Evolutionary conservation across 192 early-diverging fungal genomes (phyloP).

Genomic region (Podila epigama): DNA sequence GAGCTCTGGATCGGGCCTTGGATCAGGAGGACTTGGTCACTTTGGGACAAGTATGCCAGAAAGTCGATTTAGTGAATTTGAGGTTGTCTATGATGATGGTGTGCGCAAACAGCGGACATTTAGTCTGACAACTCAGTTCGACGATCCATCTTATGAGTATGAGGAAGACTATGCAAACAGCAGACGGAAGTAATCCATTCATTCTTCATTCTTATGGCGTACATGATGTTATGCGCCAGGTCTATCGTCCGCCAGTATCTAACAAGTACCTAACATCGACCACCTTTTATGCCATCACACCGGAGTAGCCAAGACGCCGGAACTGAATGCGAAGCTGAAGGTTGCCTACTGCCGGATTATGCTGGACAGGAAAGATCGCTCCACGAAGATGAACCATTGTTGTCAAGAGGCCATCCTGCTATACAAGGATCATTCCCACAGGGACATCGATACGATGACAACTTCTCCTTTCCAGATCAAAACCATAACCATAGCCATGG

Average conservation of each 20-base stretch:
- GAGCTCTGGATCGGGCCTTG: conserved; percentile 1
- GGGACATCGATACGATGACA: background rate
- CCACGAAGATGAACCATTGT: no score
- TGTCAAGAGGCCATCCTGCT: background rate
- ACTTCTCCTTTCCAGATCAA: background rate
- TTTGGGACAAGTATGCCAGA: conserved; percentile 32
- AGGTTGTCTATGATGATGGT: conserved; percentile 47
- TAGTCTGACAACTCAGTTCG: conserved; percentile 27
- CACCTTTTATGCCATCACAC: no score
- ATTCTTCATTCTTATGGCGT: no score
- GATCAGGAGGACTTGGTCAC: conserved; percentile 6
- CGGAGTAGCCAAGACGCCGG: no score
- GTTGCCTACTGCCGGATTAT: no score
- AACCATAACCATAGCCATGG: background rate
- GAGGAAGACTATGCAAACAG: background rate
- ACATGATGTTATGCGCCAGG: no score
- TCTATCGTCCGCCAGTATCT: no score
- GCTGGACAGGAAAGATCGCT: no score
- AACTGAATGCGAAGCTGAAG: no score
- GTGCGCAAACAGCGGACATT: conserved; percentile 46
- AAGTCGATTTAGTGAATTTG: conserved; percentile 45
- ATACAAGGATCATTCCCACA: background rate
- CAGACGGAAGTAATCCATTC: no score
- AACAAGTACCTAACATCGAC: no score
- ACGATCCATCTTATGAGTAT: conserved; percentile 22